Evolutionary conservation across 345 rosid species (phyloP).

Genomic region (Barbarea vulgaris): DNA sequence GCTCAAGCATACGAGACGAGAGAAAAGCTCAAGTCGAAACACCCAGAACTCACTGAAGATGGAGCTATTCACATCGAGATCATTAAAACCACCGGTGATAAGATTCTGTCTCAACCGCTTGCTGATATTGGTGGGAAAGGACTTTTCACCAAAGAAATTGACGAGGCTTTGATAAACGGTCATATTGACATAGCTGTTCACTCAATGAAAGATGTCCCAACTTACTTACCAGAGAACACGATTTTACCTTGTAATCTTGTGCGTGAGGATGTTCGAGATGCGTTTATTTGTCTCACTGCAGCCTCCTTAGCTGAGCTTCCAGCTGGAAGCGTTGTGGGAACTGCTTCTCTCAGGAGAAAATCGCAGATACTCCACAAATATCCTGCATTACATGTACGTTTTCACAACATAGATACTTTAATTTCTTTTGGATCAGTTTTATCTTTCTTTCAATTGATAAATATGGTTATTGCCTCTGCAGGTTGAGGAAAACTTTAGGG

Average conservation of each 20-base stretch:
- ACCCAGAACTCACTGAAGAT: constrained; percentile 79
- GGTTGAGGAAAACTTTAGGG: constrained; percentile 92
- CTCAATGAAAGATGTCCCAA: constrained; percentile 98
- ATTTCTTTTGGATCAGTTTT: constrained; percentile 16
- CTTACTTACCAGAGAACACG: constrained; percentile 84
- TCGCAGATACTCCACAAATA: constrained; percentile 90
- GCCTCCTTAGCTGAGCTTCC: constrained; percentile 80
- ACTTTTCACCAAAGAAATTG: constrained; percentile 92
- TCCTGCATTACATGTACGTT: constrained; percentile 65
- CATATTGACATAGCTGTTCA: constrained; percentile 98
- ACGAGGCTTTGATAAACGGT: constrained; percentile 81
- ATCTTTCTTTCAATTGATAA: not conserved
- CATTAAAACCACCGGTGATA: constrained; percentile 96
- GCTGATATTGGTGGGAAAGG: constrained; percentile 99
- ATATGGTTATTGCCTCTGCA: constrained; percentile 32
- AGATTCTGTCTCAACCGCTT: constrained; percentile 86
- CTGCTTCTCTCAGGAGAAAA: constrained; percentile 97
- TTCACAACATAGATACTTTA: not conserved
- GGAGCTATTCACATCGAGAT: constrained; percentile 90
- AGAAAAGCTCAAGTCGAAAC: constrained; percentile 69
- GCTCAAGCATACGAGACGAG: constrained; percentile 98
- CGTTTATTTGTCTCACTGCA: constrained; percentile 69
- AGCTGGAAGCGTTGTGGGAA: constrained; percentile 84
- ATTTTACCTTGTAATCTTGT: constrained; percentile 83
- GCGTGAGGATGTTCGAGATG: constrained; percentile 98